Base-by-base conservation (phyloP, 73 alveolate genomes). In the Diophrys sp. region DNA sequence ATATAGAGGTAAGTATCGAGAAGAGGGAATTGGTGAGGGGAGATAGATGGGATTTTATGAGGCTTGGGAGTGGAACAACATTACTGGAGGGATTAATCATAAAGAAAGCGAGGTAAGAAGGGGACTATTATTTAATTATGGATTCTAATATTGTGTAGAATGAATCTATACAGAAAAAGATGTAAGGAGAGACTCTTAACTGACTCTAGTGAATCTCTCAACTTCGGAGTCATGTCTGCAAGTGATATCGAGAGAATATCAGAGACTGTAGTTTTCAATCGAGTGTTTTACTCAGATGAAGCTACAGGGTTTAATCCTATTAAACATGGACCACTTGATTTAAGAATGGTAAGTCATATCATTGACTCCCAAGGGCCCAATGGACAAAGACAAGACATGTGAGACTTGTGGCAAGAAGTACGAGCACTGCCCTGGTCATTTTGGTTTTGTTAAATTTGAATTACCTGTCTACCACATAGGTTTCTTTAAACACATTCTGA, bases 401-500 rank as follows among this genome's bases (percentile, higher is more conserved):
- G 92, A 89, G 31, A 97, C 99, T 26, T 97, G 99, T 85, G 69
- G 79, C 30, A 80, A 92, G 76, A 71, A 80, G 70, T 27, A 90
- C 56, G 94, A 81, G 30, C 88, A 88, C 77, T 97, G 99, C 84
- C 98, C 98, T 31, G 99, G 99, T 0, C 99, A 97, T 80, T 97
- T 92, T 78, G 99, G 99, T 5, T 93, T 82, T 78, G 80, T 97
- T 29, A 86, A 90, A 66, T 89, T 97, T 56, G 96, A 87, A 66
- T 83, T 97, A 66, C 99, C 99, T 30, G 97, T 95, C 67, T 97
- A 96, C 87, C 99, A 97, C 82, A 91, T 93, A 14, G 99, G 99
- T 0, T 97, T 89, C 84, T 88, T 97, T 70, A 92, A 94, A 94
- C 96, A 93, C 82, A 82, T 88, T 27, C 78, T 90, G 31, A 87